A percentile compares a stretch with the other conserved stretches of the same genome.
Evolutionary conservation across 257 asterid species (phyloP).

Genomic region (Ballota nigra): DNA sequence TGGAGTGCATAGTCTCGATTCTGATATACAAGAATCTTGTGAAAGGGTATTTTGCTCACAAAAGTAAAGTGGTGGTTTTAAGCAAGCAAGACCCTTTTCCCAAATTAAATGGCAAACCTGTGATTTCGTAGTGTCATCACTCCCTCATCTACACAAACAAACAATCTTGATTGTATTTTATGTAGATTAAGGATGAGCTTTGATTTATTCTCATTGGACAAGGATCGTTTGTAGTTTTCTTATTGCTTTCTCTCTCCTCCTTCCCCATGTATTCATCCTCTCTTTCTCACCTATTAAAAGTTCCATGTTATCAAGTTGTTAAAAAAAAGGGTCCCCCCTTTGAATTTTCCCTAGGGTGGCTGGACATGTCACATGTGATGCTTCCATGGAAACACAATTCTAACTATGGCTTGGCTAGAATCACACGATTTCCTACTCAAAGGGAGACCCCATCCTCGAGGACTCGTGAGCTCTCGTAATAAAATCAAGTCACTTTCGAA

Average conservation of each 20-base stretch:
- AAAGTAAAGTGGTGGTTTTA: conserved; percentile 86
- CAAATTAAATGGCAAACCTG: conserved; percentile 79
- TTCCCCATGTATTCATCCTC: background rate
- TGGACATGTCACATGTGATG: too few relatives aligned
- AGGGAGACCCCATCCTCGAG: too few relatives aligned
- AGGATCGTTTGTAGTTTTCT: background rate
- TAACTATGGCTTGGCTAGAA: too few relatives aligned
- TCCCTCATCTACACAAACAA: conserved; percentile 3
- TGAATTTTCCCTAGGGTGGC: too few relatives aligned
- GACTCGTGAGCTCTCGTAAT: too few relatives aligned
- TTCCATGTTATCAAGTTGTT: too few relatives aligned
- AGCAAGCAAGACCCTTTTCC: conserved; percentile 99
- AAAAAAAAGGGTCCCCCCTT: too few relatives aligned
- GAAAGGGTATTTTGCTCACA: conserved; percentile 96
- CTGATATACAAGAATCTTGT: conserved; percentile 84
- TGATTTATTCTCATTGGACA: background rate
- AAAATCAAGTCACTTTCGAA: too few relatives aligned
- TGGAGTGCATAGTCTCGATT: conserved; percentile 89
- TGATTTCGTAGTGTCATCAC: conserved; percentile 40
- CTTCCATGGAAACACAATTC: too few relatives aligned
- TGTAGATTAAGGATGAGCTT: background rate
- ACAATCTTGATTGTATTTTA: background rate
- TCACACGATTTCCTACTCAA: too few relatives aligned
- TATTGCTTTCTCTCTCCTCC: background rate
- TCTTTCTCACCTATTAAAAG: too few relatives aligned